phyloP scores from a whole-genome alignment of 768 basidiomycete genomes.

The Lactarius evosmus region DNA sequence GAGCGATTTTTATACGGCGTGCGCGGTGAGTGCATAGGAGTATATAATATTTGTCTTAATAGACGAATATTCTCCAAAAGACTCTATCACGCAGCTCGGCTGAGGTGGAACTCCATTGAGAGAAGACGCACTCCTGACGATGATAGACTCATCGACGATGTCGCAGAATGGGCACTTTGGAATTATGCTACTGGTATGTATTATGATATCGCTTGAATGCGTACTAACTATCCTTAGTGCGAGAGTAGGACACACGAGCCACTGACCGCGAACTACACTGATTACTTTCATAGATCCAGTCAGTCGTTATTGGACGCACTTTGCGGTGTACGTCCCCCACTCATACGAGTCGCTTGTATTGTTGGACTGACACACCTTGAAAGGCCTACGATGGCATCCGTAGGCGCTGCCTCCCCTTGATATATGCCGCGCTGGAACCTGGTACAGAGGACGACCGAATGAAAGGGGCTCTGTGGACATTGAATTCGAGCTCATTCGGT shows the following conservation, averaged over 20 bases:
- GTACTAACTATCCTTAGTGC: constrained; percentile 28
- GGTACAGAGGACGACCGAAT: constrained; percentile 85
- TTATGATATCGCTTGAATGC: not conserved
- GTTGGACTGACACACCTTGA: constrained; percentile 1
- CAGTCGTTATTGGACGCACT: constrained; percentile 40
- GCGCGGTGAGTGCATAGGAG: constrained; percentile 47
- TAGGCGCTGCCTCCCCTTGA: constrained; percentile 54
- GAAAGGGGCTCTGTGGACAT: constrained; percentile 85
- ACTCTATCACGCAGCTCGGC: constrained; percentile 61
- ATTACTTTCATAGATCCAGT: constrained; percentile 35
- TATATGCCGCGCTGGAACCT: constrained; percentile 58
- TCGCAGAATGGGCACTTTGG: constrained; percentile 76
- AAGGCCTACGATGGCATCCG: constrained; percentile 70
- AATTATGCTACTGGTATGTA: constrained; percentile 54
- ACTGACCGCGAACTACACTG: constrained; percentile 5
- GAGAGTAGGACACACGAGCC: constrained; percentile 31
- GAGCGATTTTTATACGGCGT: constrained; percentile 63
- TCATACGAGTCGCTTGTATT: not conserved
- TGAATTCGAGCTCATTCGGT: constrained; percentile 65
- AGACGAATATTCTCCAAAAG: constrained; percentile 34
- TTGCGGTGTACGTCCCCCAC: constrained; percentile 43
- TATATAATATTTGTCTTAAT: not conserved
- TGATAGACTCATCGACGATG: constrained; percentile 64
- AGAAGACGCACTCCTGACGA: constrained; percentile 56
- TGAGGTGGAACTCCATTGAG: constrained; percentile 74